Evolutionary conservation across 1,139 yeast genomes (phyloP).

Genomic region (Saccharomyces hybrid): DNA sequence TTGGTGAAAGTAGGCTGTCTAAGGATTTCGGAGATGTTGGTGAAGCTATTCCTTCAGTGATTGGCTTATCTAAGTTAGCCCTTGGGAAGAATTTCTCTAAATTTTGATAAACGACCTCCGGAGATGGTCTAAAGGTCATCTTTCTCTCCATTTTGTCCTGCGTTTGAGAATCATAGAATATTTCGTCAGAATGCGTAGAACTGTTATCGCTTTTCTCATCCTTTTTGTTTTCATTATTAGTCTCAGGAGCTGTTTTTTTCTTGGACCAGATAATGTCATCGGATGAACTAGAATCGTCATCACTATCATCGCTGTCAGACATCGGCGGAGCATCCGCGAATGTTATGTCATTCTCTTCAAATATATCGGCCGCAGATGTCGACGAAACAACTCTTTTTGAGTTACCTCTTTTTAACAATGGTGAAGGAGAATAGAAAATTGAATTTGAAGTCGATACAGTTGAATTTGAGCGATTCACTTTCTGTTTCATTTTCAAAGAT

Average conservation of each 20-base stretch:
- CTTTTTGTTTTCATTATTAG: not conserved
- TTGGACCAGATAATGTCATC: constrained; percentile 19
- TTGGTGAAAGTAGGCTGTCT: constrained; percentile 9
- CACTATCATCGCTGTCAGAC: constrained; percentile 37
- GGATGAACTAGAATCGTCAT: constrained; percentile 10
- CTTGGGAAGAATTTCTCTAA: constrained; percentile 88
- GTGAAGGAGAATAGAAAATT: constrained; percentile 33
- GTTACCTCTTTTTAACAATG: constrained; percentile 49
- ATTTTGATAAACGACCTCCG: constrained; percentile 87
- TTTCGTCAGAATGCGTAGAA: constrained; percentile 11
- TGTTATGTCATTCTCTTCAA: constrained; percentile 58
- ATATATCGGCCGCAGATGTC: constrained; percentile 42
- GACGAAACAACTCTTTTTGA: constrained; percentile 39
- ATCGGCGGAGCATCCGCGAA: constrained; percentile 67
- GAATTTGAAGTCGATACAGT: constrained; percentile 19
- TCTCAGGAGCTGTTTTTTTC: not conserved
- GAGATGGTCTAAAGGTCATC: constrained; percentile 81
- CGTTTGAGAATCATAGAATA: constrained; percentile 6
- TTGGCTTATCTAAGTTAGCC: constrained; percentile 88
- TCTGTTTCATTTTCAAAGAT: constrained; percentile 12
- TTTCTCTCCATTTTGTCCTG: constrained; percentile 28
- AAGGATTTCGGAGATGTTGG: constrained; percentile 45
- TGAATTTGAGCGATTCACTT: constrained; percentile 24
- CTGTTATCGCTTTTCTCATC: constrained; percentile 7
- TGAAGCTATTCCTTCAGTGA: constrained; percentile 63